Conservation (phyloP, 2,329 filamentous ascomycete species). For the Ophiostoma sp. region DNA sequence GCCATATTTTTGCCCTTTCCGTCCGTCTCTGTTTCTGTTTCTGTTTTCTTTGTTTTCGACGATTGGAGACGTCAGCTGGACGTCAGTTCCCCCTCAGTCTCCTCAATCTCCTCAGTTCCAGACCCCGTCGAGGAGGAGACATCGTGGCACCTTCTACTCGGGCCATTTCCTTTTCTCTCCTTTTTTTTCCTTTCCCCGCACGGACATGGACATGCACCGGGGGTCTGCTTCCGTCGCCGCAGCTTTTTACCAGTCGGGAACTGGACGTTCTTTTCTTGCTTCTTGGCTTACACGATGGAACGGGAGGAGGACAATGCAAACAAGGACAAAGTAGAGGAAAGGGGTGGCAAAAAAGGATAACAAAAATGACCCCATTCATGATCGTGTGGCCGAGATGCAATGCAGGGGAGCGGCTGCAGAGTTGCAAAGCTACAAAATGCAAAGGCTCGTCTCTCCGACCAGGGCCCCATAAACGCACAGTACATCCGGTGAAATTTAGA, state of each 20-base stretch:
- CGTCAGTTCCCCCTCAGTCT: not conserved
- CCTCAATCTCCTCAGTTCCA: not conserved
- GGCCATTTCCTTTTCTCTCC: not conserved
- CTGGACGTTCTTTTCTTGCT: not conserved
- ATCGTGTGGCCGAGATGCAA: not conserved
- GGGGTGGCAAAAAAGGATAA: not conserved
- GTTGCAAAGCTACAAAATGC: not conserved
- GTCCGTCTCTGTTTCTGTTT: not conserved
- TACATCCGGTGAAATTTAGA: not conserved
- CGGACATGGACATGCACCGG: not conserved
- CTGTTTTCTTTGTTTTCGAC: not conserved
- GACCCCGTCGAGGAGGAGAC: not conserved
- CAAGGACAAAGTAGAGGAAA: not conserved
- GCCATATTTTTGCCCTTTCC: not conserved
- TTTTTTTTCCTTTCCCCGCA: not conserved
- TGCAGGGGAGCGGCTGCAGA: not conserved
- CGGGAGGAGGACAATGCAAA: not conserved
- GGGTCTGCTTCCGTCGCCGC: not conserved
- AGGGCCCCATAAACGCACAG: not conserved
- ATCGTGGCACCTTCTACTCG: not conserved
- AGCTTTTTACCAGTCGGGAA: not conserved
- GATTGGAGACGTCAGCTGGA: not conserved
- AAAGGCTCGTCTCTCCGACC: not conserved
- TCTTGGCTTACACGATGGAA: not conserved
- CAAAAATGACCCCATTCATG: not conserved